A percentile compares a stretch with the other conserved stretches of the same genome.
These are phyloP conservation scores for Entomortierella beljakovae DNA, from an alignment of 192 early-diverging fungal species.

Conservation along the genomic window DNA sequence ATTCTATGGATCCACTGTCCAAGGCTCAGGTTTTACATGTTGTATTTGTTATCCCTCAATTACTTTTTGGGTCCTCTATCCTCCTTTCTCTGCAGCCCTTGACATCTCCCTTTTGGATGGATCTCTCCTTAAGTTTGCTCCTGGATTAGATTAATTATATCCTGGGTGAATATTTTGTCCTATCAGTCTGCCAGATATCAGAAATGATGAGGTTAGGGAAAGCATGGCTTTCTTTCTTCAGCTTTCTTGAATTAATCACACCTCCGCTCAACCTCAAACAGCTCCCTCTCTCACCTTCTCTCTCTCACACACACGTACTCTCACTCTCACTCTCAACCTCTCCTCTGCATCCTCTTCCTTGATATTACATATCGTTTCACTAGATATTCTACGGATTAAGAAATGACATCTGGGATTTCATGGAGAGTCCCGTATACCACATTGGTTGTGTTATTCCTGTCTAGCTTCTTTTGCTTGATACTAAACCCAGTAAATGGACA, in stretches of 20 bases:
- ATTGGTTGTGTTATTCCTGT: not conserved
- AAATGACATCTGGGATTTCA: slow-evolving; percentile 2
- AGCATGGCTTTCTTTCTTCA: not conserved
- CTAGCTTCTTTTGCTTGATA: not conserved
- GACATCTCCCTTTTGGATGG: slow-evolving; percentile 1
- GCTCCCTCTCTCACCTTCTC: no score
- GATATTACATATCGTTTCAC: not conserved
- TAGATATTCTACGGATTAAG: not conserved
- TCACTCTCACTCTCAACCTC: no score
- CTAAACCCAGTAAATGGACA: slow-evolving; percentile 5
- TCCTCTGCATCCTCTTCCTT: not conserved
- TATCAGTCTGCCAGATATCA: no score
- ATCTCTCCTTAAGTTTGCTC: slow-evolving; percentile 10
- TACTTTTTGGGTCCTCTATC: not conserved
- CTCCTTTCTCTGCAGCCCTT: not conserved
- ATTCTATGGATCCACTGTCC: no score
- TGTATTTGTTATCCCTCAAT: not conserved
- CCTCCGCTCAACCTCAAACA: not conserved
- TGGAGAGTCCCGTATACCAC: not conserved
- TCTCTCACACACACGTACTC: no score
- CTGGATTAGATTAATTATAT: slow-evolving; percentile 11
- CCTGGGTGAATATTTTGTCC: no score
- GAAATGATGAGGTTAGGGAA: not conserved
- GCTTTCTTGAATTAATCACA: not conserved
- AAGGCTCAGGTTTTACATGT: no score